Percentiles rank a stretch among this genome's conserved stretches.
Evolutionary conservation across 202 grass and related monocot species (phyloP).

Genomic region (Elaeis oleifera): DNA sequence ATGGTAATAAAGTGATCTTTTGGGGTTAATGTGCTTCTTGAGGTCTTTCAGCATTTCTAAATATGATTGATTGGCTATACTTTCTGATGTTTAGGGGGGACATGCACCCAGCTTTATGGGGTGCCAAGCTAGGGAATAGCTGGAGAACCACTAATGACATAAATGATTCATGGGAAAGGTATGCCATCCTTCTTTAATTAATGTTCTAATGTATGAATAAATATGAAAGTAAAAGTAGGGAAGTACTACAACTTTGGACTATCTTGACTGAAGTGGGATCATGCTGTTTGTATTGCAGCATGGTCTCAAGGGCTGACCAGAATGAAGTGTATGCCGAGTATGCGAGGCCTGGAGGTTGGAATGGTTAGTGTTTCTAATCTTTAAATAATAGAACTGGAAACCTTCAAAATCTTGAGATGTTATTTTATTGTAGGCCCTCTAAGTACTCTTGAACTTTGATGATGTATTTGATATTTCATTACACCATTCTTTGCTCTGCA

Average conservation of each 20-base stretch:
- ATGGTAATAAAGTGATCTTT: conserved; percentile 36
- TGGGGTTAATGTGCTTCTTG: not conserved
- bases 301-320: conserved; percentile 69
- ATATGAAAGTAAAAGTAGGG: too few relatives aligned
- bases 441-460: too few relatives aligned
- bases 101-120: conserved; percentile 88
- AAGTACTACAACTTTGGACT: too few relatives aligned
- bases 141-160: conserved; percentile 96
- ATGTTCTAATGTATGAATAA: too few relatives aligned
- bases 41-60: not conserved
- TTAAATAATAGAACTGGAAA: too few relatives aligned
- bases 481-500: too few relatives aligned
- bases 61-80: not conserved
- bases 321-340: conserved; percentile 84
- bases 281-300: conserved; percentile 29
- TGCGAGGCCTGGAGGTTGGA: conserved; percentile 85
- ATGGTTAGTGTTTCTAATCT: conserved; percentile 30
- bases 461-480: too few relatives aligned
- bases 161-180: conserved; percentile 74
- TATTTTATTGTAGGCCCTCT: too few relatives aligned
- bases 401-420: too few relatives aligned
- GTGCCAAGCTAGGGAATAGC: conserved; percentile 63
- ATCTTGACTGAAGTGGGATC: not conserved
- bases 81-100: conserved; percentile 54
- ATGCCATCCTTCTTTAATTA: not conserved